phyloP scores from a whole-genome alignment of 2,329 filamentous ascomycete genomes.

The Colletotrichum sidae region DNA sequence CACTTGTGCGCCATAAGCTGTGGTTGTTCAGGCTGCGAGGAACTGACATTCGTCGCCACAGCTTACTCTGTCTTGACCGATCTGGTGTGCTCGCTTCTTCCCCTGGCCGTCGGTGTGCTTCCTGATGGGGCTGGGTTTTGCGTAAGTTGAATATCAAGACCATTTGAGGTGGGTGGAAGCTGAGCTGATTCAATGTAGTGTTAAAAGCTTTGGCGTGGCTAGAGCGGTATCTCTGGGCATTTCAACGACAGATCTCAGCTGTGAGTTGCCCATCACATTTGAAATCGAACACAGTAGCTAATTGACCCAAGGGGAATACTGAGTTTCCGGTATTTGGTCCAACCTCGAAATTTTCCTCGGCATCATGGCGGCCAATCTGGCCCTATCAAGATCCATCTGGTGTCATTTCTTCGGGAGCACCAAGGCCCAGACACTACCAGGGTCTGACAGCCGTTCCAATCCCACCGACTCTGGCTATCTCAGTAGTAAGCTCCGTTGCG shows the following conservation, averaged over 20 bases:
- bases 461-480: constrained; percentile 20
- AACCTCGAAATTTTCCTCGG: constrained; percentile 51
- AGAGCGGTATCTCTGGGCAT: constrained; percentile 41
- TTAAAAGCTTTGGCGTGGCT: constrained; percentile 42
- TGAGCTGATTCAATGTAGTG: constrained; percentile 11
- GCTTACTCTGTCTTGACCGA: constrained; percentile 43
- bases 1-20: too few relatives aligned
- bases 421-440: constrained; percentile 1
- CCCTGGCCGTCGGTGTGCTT: constrained; percentile 45
- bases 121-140: constrained; percentile 45
- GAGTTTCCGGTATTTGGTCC: constrained; percentile 51
- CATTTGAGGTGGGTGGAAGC: too few relatives aligned
- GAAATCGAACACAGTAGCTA: background rate
- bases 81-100: constrained; percentile 42
- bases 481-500: constrained; percentile 30
- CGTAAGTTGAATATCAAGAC: constrained; percentile 35
- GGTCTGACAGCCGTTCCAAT: constrained; percentile 11
- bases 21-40: background rate
- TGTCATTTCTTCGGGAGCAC: constrained; percentile 36
- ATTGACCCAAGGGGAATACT: constrained; percentile 43
- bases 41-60: background rate
- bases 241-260: constrained; percentile 40
- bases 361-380: constrained; percentile 49
- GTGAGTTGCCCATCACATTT: constrained; percentile 24
- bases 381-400: constrained; percentile 41